Percentiles rank a stretch among this genome's conserved stretches.
phyloP scores from a whole-genome alignment of 108 stramenopile species.

The Discostella stelligeroides region DNA sequence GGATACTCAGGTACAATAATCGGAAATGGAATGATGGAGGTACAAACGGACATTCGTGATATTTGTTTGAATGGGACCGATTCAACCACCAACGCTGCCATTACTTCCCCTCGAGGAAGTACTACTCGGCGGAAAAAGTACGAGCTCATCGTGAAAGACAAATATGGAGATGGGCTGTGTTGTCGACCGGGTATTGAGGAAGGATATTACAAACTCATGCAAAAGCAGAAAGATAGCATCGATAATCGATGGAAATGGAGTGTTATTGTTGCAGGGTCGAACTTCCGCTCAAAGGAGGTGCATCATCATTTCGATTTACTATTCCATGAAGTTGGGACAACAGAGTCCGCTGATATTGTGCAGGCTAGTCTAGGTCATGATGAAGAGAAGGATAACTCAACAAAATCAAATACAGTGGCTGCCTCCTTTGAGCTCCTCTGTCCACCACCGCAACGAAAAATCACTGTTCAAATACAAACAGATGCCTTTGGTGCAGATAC shows the following conservation, averaged over 20 bases:
- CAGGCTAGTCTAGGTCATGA: conserved; percentile 7
- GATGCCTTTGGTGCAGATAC: conserved; percentile 37
- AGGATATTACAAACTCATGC: conserved; percentile 39
- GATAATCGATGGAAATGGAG: conserved; percentile 15
- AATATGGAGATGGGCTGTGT: conserved; percentile 27
- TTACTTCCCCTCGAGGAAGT: neutral
- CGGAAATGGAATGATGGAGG: conserved; percentile 13
- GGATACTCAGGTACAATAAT: conserved; percentile 3
- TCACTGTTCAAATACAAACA: conserved; percentile 31
- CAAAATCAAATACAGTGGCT: neutral
- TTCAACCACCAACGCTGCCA: too few species aligned
- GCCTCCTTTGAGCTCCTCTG: conserved; percentile 18
- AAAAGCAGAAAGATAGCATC: neutral
- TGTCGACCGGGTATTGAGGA: conserved; percentile 22
- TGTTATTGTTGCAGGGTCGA: conserved; percentile 18
- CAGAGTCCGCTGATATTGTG: neutral
- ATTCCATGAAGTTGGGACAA: neutral
- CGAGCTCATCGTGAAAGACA: conserved; percentile 24
- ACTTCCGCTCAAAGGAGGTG: conserved; percentile 25
- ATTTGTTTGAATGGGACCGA: conserved; percentile 19
- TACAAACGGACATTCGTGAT: conserved; percentile 21
- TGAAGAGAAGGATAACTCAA: neutral
- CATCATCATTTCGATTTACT: conserved; percentile 18
- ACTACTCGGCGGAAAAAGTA: conserved; percentile 5
- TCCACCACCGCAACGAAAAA: conserved; percentile 21